A percentile compares a stretch with the other conserved stretches of the same genome.
Conservation (phyloP, 345 rosid genomes). For the Balakata baccata region DNA sequence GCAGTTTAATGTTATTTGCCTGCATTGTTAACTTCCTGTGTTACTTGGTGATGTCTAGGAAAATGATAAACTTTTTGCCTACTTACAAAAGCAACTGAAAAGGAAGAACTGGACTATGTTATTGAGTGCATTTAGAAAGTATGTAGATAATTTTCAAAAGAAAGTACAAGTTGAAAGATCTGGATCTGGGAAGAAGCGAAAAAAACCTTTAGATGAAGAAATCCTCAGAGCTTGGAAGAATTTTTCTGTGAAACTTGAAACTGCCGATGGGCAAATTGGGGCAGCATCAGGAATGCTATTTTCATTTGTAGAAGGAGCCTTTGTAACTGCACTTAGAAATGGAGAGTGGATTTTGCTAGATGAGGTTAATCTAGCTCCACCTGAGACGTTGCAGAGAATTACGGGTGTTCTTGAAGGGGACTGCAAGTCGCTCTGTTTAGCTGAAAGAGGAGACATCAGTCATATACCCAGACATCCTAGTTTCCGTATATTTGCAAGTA, state of each 20-base stretch:
- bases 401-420: conserved; percentile 91
- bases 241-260: conserved; percentile 52
- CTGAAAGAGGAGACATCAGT: conserved; percentile 87
- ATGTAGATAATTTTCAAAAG: conserved; percentile 30
- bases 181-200: conserved; percentile 61
- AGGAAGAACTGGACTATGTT: conserved; percentile 60
- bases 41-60: conserved; percentile 43
- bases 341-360: conserved; percentile 97
- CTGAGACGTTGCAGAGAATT: conserved; percentile 88
- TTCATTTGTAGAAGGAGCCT: conserved; percentile 95
- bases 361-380: conserved; percentile 94
- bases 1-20: neutral
- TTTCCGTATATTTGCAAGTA: conserved; percentile 87
- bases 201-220: conserved; percentile 48
- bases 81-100: conserved; percentile 42
- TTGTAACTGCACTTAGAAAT: conserved; percentile 77
- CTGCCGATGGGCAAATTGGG: conserved; percentile 49
- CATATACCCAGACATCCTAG: conserved; percentile 63
- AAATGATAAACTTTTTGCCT: conserved; percentile 34
- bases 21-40: conserved; percentile 22
- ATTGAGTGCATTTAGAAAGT: conserved; percentile 46
- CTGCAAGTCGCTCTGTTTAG: conserved; percentile 80
- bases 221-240: conserved; percentile 45
- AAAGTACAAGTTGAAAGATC: conserved; percentile 24
- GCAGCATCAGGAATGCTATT: conserved; percentile 79